These are phyloP conservation scores for Favolaschia claudopus DNA, from an alignment of 768 basidiomycete species.

Conservation along the genomic window DNA sequence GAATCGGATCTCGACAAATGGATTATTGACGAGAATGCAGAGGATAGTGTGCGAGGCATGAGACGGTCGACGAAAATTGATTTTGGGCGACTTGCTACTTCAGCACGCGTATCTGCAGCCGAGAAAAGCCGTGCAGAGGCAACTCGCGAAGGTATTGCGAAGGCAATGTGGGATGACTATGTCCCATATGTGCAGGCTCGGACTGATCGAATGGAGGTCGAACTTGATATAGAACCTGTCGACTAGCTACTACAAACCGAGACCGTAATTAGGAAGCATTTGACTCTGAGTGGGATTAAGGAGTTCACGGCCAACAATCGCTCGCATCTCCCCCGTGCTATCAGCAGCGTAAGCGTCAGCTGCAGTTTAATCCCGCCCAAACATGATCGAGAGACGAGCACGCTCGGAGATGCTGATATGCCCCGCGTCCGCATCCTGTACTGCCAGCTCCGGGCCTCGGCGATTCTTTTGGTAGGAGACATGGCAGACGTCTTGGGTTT, in stretches of 20 bases:
- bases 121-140: neutral
- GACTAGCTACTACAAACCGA: too few species aligned
- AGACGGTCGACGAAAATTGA: too few species aligned
- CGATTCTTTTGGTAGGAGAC: constrained; percentile 5
- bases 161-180: constrained; percentile 11
- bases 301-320: neutral
- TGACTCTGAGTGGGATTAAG: neutral
- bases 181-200: neutral
- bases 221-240: neutral
- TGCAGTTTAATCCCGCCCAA: neutral
- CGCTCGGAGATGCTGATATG: neutral
- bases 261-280: neutral
- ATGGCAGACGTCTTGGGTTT: neutral
- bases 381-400: constrained; percentile 2
- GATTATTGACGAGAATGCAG: too few species aligned
- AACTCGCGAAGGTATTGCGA: neutral
- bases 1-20: too few species aligned
- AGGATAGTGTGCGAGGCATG: too few species aligned
- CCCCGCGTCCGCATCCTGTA: neutral
- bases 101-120: neutral
- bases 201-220: constrained; percentile 3
- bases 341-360: constrained; percentile 7
- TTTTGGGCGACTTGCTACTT: neutral
- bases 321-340: neutral
- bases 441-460: neutral